Base-by-base conservation (phyloP, 768 basidiomycete species). In the Neoboletus magnificus region DNA sequence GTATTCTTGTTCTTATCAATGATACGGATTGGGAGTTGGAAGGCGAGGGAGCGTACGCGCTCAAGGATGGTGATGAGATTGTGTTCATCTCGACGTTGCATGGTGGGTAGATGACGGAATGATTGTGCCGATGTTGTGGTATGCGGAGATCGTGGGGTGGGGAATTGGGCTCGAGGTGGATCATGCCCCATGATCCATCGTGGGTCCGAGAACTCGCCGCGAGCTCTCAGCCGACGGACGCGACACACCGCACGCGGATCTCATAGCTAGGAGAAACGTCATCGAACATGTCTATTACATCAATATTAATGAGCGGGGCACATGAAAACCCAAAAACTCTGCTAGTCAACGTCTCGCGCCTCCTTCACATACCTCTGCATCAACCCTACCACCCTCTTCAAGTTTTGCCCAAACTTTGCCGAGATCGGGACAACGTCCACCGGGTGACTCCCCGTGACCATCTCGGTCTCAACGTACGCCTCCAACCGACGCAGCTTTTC, bases 21-120 rank as follows among this genome's bases (percentile, higher is more conserved):
- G 91, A 96, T 63, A 91, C 91, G 1, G 96, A 98, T 64, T 98
- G 96, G 96, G 95, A 98, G 71, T 77, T 98, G 7, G 96, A 98
- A 69, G 93, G 93, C 33, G 96, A 98, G 70, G 86, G 91, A 22
- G 86, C 89, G 7, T 97, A 96, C 68, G 76, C 74, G 58, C 73
- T 98, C 54, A 75, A 88, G 68, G 75, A 85, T 32, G 79, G 82
- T 0, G 97, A 99, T 68, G 91, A 95, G 74, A 82, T 98, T 58
- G 92, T 98, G 16, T 96, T 99, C 71, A 98, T 99, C 57, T 96
- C 93, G 22, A 98, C 95, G 0, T 73, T 98, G 47, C 96, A 98
- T 64, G 96, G 96, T 3, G 61, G 61, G 25, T 61, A 39, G 33
- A 10, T 35, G 33, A 7, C 13, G 30, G 13, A 16, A 33, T 2